Evolutionary conservation across 2,329 filamentous ascomycete species (phyloP).

Genomic region (Cercospora sp.): DNA sequence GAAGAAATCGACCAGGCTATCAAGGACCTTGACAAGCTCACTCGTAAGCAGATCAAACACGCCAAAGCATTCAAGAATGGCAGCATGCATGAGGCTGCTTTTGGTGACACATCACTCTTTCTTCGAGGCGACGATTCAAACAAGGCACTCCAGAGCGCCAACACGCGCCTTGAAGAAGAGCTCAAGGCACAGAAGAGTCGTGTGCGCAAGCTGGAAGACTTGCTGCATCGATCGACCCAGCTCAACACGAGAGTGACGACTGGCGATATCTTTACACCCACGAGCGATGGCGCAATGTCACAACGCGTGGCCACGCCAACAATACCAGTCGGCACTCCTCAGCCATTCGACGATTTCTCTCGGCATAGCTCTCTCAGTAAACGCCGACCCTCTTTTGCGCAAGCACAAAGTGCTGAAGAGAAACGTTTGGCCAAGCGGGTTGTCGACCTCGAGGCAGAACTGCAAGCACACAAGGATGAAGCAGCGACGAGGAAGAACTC

Average conservation of each 20-base stretch:
- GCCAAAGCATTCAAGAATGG: slow-evolving; percentile 96
- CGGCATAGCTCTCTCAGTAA: slow-evolving; percentile 30
- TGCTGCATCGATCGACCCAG: slow-evolving; percentile 79
- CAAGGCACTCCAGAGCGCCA: slow-evolving; percentile 49
- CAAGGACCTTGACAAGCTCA: slow-evolving; percentile 76
- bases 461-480: slow-evolving; percentile 74
- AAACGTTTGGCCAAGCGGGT: slow-evolving; percentile 62
- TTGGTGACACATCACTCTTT: slow-evolving; percentile 82
- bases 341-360: slow-evolving; percentile 28
- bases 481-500: slow-evolving; percentile 54
- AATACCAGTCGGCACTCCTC: slow-evolving; percentile 18
- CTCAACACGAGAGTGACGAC: slow-evolving; percentile 48
- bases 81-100: slow-evolving; percentile 84
- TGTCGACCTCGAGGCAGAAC: slow-evolving; percentile 72
- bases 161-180: slow-evolving; percentile 59
- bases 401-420: slow-evolving; percentile 63
- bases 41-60: slow-evolving; percentile 80
- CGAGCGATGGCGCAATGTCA: slow-evolving; percentile 28
- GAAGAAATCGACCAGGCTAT: slow-evolving; percentile 74
- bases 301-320: slow-evolving; percentile 28
- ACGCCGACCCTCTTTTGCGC: slow-evolving; percentile 61
- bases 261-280: slow-evolving; percentile 38
- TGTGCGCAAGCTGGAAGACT: slow-evolving; percentile 84
- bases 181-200: slow-evolving; percentile 91
- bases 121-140: slow-evolving; percentile 86